Evolutionary conservation across 371 early-diverging fungal species (phyloP), one percentile per base, ranked within the genome.

Genomic region (Nematocida homosporus): DNA sequence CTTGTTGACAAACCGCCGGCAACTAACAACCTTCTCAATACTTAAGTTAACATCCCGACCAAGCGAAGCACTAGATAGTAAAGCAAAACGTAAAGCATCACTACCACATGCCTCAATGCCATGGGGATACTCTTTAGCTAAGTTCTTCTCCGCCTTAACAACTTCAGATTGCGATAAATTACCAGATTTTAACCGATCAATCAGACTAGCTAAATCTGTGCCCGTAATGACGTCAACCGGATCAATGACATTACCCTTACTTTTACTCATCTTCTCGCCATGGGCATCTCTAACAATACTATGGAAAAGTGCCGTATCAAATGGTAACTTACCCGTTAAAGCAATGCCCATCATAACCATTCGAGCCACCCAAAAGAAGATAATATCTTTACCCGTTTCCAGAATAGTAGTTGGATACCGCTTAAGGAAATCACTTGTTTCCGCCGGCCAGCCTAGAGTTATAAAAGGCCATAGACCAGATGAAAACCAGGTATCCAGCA

Each of bases 311-410:
- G 87, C 83, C 44, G 61, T 65, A 47, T 88, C 87, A 86, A 99
- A 99, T 10, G 99, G 99, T 38, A 91, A 88, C 80, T 90, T 82
- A 27, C 92, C 94, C 2, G 94, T 93, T 65, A 97, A 85, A 81
- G 94, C 90, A 66, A 92, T 88, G 79, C 94, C 91, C 65, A 97
- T 82, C 97, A 99, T 96, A 40, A 95, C 94, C 99, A 99, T 99
- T 78, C 99, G 88, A 2, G 96, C 97, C 41, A 97, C 96, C 99
- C 99, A 98, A 88, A 95, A 97, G 89, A 97, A 97, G 65, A 99
- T 82, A 85, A 99, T 99, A 85, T 99, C 99, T 88, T 89, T 90
- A 20, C 99, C 99, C 64, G 97, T 99, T 85, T 99, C 99, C 34
- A 96, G 85, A 30, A 98, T 77, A 3, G 89, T 83, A 47, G 90